phyloP scores from a whole-genome alignment of 352 stramenopile species.

The Phytophthora ramorum region DNA sequence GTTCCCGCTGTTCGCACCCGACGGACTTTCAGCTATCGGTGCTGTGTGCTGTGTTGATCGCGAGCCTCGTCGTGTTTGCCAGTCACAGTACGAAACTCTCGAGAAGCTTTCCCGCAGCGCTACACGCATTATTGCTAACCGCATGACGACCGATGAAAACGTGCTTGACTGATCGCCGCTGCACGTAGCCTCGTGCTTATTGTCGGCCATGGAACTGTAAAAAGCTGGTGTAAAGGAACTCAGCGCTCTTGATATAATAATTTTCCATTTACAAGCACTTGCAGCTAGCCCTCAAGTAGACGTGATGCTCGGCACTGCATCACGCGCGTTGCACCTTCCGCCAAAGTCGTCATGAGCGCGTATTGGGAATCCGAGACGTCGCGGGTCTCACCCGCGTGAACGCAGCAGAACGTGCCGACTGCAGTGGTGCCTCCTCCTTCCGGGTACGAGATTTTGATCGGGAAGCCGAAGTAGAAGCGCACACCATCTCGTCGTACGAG shows the following conservation, averaged over 20 bases:
- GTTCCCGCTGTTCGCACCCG: constrained; percentile 48
- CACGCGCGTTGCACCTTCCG: constrained; percentile 51
- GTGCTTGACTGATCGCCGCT: background rate
- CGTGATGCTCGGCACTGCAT: constrained; percentile 39
- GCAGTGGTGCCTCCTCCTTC: constrained; percentile 35
- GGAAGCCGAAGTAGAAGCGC: constrained; percentile 76
- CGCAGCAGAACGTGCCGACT: constrained; percentile 64
- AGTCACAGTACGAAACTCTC: constrained; percentile 51
- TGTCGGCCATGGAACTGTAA: background rate
- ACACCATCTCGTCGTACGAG: constrained; percentile 41
- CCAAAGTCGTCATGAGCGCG: constrained; percentile 48
- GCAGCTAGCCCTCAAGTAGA: constrained; percentile 25
- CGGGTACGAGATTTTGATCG: constrained; percentile 38
- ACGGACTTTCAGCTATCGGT: constrained; percentile 48
- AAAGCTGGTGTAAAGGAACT: constrained; percentile 9
- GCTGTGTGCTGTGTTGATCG: constrained; percentile 55
- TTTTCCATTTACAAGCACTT: constrained; percentile 19
- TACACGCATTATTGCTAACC: constrained; percentile 42
- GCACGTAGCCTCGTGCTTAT: background rate
- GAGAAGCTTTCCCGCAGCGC: constrained; percentile 45
- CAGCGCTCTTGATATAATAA: constrained; percentile 19
- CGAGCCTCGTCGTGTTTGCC: constrained; percentile 46
- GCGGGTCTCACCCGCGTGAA: constrained; percentile 45
- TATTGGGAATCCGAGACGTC: constrained; percentile 68
- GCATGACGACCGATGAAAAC: constrained; percentile 10